These are phyloP conservation scores for Dentipellis fragilis DNA, from an alignment of 768 basidiomycete genomes.

Conservation along the genomic window DNA sequence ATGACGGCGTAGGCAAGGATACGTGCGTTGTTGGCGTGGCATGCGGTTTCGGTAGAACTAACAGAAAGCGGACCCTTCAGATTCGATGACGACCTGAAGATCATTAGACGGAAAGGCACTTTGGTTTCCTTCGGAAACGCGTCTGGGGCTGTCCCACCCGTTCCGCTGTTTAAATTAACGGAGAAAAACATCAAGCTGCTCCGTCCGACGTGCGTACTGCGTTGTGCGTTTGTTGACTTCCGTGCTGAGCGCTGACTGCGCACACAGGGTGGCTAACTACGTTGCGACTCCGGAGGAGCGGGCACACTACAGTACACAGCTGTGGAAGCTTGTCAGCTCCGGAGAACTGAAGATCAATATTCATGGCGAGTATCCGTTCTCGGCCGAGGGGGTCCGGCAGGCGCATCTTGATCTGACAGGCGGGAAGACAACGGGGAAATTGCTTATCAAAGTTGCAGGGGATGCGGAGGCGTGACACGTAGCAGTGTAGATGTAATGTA, in stretches of 20 bases:
- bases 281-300: slow-evolving; percentile 65
- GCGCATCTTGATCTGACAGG: slow-evolving; percentile 63
- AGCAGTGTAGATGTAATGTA: not conserved
- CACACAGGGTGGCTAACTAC: slow-evolving; percentile 59
- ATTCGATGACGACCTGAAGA: slow-evolving; percentile 73
- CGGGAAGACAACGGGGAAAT: slow-evolving; percentile 74
- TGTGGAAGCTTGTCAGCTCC: slow-evolving; percentile 50
- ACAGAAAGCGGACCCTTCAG: slow-evolving; percentile 23
- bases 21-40: slow-evolving; percentile 47
- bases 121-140: slow-evolving; percentile 89
- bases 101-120: slow-evolving; percentile 80
- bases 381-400: slow-evolving; percentile 61
- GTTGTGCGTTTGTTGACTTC: not conserved
- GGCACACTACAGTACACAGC: slow-evolving; percentile 47
- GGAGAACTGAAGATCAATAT: slow-evolving; percentile 59
- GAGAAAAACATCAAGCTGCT: slow-evolving; percentile 76
- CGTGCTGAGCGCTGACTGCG: not conserved
- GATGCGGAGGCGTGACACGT: not conserved
- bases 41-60: not conserved
- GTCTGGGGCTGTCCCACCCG: slow-evolving; percentile 72
- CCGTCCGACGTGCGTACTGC: slow-evolving; percentile 58
- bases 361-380: slow-evolving; percentile 75
- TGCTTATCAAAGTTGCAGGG: slow-evolving; percentile 55
- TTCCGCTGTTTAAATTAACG: slow-evolving; percentile 60
- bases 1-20: slow-evolving; percentile 95